phyloP scores from a whole-genome alignment of 2,329 filamentous ascomycete genomes.

The Fusarium sp. region DNA sequence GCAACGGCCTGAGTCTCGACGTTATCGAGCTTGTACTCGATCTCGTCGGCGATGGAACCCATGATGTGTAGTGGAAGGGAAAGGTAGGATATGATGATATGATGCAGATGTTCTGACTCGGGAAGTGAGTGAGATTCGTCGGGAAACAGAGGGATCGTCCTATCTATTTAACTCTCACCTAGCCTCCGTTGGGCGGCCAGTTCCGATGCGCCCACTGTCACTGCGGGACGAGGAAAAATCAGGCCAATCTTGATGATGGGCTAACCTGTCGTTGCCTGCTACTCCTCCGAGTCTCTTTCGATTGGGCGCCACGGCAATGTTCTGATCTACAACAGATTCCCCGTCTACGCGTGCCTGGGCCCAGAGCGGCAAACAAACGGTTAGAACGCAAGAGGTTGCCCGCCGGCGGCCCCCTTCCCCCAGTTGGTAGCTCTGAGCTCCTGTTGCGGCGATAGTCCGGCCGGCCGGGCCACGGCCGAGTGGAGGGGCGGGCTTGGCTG shows the following conservation, averaged over 20 bases:
- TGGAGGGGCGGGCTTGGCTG: slow-evolving; percentile 20
- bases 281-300: not conserved
- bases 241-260: slow-evolving; percentile 12
- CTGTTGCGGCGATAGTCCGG: slow-evolving; percentile 6
- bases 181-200: slow-evolving; percentile 41
- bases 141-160: slow-evolving; percentile 13
- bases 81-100: not conserved
- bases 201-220: slow-evolving; percentile 40
- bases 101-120: not conserved
- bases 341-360: slow-evolving; percentile 2
- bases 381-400: not conserved
- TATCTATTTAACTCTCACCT: slow-evolving; percentile 35
- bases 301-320: slow-evolving; percentile 28
- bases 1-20: slow-evolving; percentile 59
- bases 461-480: slow-evolving; percentile 28
- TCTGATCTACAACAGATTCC: not conserved
- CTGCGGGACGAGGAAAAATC: not conserved
- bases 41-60: slow-evolving; percentile 53
- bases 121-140: not conserved
- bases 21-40: slow-evolving; percentile 64
- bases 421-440: not conserved
- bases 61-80: slow-evolving; percentile 38
- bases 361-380: slow-evolving; percentile 1
- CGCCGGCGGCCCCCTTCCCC: not conserved
- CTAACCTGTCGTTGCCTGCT: slow-evolving; percentile 11